A percentile compares a stretch with the other conserved stretches of the same genome.
phyloP scores from a whole-genome alignment of 768 basidiomycete genomes.

The Mycena maculata region DNA sequence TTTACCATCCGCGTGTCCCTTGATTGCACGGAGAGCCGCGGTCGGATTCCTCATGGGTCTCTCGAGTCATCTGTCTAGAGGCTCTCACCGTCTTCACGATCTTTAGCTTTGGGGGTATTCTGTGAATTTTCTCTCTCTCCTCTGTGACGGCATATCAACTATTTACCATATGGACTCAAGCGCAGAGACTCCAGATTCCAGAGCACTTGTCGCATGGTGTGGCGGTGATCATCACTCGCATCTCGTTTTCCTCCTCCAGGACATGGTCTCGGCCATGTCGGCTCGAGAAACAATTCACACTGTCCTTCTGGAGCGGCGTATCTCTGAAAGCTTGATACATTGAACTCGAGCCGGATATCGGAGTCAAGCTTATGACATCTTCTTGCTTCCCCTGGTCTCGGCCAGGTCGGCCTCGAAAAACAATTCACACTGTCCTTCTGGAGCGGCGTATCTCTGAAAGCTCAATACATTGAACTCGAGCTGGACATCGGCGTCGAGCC shows the following conservation, averaged over 20 bases:
- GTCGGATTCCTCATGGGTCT: constrained; percentile 7
- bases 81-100: neutral
- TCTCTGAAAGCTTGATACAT: too few relatives aligned
- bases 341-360: neutral
- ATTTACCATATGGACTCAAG: constrained; percentile 11
- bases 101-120: neutral
- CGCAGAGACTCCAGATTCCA: neutral
- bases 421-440: neutral
- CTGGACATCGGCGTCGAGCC: too few relatives aligned
- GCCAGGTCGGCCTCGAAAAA: neutral
- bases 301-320: neutral
- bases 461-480: too few relatives aligned
- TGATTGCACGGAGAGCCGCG: constrained; percentile 14
- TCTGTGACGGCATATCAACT: neutral
- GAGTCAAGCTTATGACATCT: neutral
- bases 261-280: neutral
- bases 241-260: neutral
- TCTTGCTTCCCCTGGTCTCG: too few relatives aligned
- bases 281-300: neutral
- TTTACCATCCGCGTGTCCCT: neutral
- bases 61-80: neutral
- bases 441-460: neutral
- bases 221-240: neutral
- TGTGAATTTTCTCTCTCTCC: neutral
- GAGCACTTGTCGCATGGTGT: neutral